A percentile compares a stretch with the other conserved stretches of the same genome.
Conservation (phyloP, 2,329 filamentous ascomycete genomes). For the Xylaria sp. region DNA sequence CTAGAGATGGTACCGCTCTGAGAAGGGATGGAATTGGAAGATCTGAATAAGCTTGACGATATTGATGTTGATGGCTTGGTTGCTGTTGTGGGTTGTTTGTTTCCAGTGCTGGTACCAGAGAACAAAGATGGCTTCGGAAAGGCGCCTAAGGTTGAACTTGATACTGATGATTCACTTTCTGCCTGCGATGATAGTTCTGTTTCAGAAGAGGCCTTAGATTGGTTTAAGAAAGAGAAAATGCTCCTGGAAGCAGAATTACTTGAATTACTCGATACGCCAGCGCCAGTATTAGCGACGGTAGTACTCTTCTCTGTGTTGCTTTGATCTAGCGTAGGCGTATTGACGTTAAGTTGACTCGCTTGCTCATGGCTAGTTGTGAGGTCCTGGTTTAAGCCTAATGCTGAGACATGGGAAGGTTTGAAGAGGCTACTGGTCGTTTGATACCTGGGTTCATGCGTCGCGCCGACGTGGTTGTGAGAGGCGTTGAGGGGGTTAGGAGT, state of each 20-base stretch:
- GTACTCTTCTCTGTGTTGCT: neutral
- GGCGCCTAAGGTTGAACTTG: neutral
- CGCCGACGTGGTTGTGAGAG: neutral
- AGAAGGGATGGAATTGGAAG: neutral
- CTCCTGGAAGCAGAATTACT: neutral
- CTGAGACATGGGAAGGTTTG: neutral
- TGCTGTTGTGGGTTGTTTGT: neutral
- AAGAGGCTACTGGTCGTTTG: neutral
- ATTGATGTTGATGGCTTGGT: neutral
- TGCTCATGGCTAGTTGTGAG: neutral
- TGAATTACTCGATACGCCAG: neutral
- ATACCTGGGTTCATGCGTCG: neutral
- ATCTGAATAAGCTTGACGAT: neutral
- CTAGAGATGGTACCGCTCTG: conserved; percentile 4
- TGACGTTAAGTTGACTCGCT: neutral
- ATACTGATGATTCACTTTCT: neutral
- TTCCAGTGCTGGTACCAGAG: neutral
- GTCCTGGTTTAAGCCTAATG: neutral
- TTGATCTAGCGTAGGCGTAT: neutral
- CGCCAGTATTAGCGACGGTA: neutral
- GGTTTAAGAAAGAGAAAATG: conserved; percentile 7
- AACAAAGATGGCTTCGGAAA: conserved; percentile 13
- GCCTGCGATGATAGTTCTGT: neutral
- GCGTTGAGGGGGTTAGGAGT: neutral
- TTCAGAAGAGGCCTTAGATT: neutral